phyloP scores from a whole-genome alignment of 2,329 filamentous ascomycete genomes.

The Plenodomus biglobosus region DNA sequence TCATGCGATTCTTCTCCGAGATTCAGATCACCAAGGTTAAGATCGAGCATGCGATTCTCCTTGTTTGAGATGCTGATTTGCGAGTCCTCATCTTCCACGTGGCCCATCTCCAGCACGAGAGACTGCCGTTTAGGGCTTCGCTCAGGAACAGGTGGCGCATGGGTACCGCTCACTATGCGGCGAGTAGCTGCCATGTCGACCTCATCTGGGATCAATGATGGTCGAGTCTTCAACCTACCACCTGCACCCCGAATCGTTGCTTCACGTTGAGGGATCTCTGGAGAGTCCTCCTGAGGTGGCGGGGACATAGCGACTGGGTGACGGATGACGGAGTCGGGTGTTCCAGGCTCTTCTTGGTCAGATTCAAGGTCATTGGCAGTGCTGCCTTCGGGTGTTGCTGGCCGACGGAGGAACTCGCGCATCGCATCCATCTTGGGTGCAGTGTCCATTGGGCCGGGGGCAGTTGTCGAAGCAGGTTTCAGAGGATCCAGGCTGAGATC shows the following conservation, averaged over 20 bases:
- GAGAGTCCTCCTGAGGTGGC: constrained; percentile 54
- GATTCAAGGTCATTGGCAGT: constrained; percentile 48
- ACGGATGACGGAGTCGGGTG: constrained; percentile 88
- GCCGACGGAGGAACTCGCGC: constrained; percentile 47
- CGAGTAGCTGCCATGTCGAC: constrained; percentile 83
- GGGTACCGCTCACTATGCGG: constrained; percentile 78
- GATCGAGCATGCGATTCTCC: constrained; percentile 64
- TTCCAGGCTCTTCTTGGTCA: constrained; percentile 66
- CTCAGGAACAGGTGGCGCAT: constrained; percentile 48
- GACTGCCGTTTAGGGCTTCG: constrained; percentile 44
- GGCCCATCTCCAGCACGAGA: constrained; percentile 36
- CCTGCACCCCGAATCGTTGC: constrained; percentile 89
- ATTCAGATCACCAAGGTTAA: constrained; percentile 79
- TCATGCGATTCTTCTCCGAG: constrained; percentile 70
- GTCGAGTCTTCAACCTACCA: constrained; percentile 82
- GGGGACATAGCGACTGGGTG: constrained; percentile 59
- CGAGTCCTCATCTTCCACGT: constrained; percentile 37
- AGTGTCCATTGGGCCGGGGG: constrained; percentile 33
- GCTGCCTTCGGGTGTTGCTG: constrained; percentile 53
- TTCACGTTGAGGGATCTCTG: constrained; percentile 73
- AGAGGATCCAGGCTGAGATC: constrained; percentile 59
- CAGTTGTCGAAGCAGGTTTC: constrained; percentile 47
- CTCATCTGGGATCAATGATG: constrained; percentile 85
- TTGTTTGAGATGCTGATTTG: constrained; percentile 34
- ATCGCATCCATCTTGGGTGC: constrained; percentile 43